phyloP scores from a whole-genome alignment of 345 rosid genomes.

The Linum usitatissimum region DNA sequence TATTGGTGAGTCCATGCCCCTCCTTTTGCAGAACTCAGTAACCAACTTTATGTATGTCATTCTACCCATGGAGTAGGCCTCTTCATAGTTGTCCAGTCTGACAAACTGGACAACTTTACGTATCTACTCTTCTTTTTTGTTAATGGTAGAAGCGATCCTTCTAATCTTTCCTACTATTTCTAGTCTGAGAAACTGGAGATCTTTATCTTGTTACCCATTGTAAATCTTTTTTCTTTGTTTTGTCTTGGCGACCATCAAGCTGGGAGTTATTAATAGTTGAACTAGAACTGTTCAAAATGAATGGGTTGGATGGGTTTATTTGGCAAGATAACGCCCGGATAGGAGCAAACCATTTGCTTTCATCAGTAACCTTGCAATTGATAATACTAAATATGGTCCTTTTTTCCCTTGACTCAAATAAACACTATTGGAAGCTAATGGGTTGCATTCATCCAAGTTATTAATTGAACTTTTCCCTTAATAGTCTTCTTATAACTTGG shows the following conservation, averaged over 20 bases:
- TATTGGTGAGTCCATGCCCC: constrained; percentile 47
- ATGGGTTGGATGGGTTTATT: neutral
- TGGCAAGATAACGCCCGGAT: neutral
- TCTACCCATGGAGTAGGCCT: neutral
- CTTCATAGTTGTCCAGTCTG: neutral
- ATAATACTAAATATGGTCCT: neutral
- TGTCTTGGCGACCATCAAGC: neutral
- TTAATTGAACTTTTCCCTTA: neutral
- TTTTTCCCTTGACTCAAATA: neutral
- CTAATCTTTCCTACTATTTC: neutral
- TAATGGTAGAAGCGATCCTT: too few relatives aligned
- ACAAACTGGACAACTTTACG: too few relatives aligned
- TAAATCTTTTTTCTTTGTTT: neutral
- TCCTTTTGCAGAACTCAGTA: neutral
- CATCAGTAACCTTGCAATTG: neutral
- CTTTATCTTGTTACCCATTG: neutral
- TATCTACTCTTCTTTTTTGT: neutral
- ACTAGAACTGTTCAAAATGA: too few relatives aligned
- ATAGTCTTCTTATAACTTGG: constrained; percentile 10
- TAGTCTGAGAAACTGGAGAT: neutral
- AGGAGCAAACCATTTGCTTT: neutral
- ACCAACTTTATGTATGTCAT: neutral
- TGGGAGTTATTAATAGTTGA: neutral
- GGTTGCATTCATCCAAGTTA: neutral
- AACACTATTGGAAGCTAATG: neutral